Evolutionary conservation across 768 basidiomycete species (phyloP).

Genomic region (Lactifluus echinatus): DNA sequence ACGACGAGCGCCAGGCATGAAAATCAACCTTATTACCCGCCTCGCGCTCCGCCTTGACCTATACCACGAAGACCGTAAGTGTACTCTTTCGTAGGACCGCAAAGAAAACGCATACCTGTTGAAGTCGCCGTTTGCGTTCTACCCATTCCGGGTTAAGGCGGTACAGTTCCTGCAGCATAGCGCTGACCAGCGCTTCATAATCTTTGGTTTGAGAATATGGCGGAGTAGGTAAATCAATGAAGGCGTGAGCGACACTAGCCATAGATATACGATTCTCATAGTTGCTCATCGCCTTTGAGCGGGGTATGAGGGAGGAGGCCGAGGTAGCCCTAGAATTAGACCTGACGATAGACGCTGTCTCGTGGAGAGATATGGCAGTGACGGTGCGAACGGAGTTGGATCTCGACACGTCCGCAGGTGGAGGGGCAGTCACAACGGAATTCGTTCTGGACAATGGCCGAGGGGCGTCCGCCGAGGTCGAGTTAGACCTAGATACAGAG

Average conservation of each 20-base stretch:
- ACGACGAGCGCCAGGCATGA: conserved; percentile 10
- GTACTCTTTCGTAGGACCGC: not conserved
- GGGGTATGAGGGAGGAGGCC: not conserved
- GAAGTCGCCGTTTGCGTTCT: conserved; percentile 16
- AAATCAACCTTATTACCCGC: conserved; percentile 7
- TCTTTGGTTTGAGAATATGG: conserved; percentile 12
- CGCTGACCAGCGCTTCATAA: conserved; percentile 17
- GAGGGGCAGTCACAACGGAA: not conserved
- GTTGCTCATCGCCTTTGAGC: conserved; percentile 11
- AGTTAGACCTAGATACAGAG: not conserved
- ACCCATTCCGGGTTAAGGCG: conserved; percentile 18
- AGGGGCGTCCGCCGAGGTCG: not conserved
- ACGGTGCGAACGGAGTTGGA: conserved; percentile 5
- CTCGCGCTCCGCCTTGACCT: conserved; percentile 14
- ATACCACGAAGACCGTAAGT: not conserved
- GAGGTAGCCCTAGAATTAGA: conserved; percentile 5
- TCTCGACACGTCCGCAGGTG: not conserved
- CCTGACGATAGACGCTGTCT: conserved; percentile 4
- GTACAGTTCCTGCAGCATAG: conserved; percentile 20
- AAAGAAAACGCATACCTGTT: conserved; percentile 11
- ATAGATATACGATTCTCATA: conserved; percentile 9
- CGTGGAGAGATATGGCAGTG: conserved; percentile 15
- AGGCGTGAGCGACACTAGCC: conserved; percentile 3
- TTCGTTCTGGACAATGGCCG: conserved; percentile 10
- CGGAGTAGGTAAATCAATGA: conserved; percentile 6